phyloP scores from a whole-genome alignment of 148 eudicot genomes.

The Nepenthes gracilis region DNA sequence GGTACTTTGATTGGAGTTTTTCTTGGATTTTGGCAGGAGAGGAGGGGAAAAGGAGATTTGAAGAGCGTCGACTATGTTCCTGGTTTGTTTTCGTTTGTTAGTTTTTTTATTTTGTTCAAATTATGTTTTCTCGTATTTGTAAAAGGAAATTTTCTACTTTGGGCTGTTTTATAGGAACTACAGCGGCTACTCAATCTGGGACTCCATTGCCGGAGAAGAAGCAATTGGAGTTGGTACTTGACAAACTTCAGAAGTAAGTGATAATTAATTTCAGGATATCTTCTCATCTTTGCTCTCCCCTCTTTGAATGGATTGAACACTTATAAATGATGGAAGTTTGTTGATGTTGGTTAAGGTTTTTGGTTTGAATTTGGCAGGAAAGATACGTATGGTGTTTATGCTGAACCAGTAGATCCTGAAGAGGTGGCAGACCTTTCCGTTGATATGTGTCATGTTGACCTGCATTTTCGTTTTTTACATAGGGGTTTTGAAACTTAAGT shows the following conservation, averaged over 20 bases:
- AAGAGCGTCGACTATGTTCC: background rate
- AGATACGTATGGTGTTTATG: slow-evolving; percentile 84
- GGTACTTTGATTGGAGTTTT: background rate
- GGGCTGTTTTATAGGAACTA: background rate
- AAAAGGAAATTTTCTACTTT: background rate
- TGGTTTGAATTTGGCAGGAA: slow-evolving; percentile 67
- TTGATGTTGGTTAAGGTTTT: background rate
- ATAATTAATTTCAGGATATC: background rate
- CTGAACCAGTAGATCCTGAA: slow-evolving; percentile 95
- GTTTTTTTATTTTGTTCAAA: too few relatives aligned
- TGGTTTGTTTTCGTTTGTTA: background rate
- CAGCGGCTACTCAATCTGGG: slow-evolving; percentile 11
- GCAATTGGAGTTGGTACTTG: slow-evolving; percentile 67
- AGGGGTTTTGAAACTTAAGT: slow-evolving; percentile 7
- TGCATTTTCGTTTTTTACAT: background rate
- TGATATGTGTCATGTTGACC: background rate
- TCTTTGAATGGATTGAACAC: background rate
- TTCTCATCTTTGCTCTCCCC: background rate
- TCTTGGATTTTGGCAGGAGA: slow-evolving; percentile 4
- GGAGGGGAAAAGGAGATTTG: slow-evolving; percentile 1
- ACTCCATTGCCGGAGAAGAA: slow-evolving; percentile 69
- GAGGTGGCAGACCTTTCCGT: slow-evolving; percentile 36
- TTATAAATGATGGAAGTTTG: background rate
- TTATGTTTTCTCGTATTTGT: too few relatives aligned
- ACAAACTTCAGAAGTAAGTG: slow-evolving; percentile 89